These are phyloP conservation scores for Tylopilus balloui DNA, from an alignment of 768 basidiomycete species.

Conservation along the genomic window DNA sequence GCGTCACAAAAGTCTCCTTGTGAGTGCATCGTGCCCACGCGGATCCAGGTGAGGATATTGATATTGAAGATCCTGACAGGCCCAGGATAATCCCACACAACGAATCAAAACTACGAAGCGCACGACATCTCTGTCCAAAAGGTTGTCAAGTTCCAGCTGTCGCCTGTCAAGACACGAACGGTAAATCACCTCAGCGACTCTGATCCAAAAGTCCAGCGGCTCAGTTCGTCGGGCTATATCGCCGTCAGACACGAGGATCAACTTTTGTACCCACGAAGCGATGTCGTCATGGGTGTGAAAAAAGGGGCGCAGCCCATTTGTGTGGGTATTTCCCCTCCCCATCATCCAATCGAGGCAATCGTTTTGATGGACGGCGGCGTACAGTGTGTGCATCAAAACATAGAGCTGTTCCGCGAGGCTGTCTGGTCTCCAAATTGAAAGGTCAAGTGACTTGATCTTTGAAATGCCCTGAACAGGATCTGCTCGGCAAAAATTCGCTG, in stretches of 20 bases:
- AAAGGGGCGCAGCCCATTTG: conserved; percentile 49
- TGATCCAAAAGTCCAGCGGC: conserved; percentile 69
- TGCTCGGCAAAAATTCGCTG: conserved; percentile 23
- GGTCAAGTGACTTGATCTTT: conserved; percentile 1
- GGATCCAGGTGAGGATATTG: conserved; percentile 50
- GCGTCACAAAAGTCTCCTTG: conserved; percentile 45
- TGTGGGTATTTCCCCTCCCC: conserved; percentile 31
- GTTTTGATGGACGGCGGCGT: conserved; percentile 61
- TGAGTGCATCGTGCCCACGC: conserved; percentile 65
- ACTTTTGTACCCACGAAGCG: conserved; percentile 62
- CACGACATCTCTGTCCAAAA: conserved; percentile 53
- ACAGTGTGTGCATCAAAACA: conserved; percentile 66
- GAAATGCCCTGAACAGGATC: neutral
- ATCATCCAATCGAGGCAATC: conserved; percentile 71
- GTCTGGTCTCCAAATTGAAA: conserved; percentile 54
- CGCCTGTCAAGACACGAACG: neutral
- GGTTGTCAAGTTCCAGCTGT: neutral
- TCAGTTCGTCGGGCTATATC: conserved; percentile 51
- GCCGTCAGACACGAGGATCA: conserved; percentile 52
- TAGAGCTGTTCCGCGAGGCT: conserved; percentile 79
- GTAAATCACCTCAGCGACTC: conserved; percentile 64
- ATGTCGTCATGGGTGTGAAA: conserved; percentile 59
- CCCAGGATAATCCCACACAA: conserved; percentile 64
- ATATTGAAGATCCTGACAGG: conserved; percentile 55
- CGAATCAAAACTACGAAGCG: conserved; percentile 61